phyloP scores from a whole-genome alignment of 495 filamentous ascomycete species.

The Penicillium simplicissimum region DNA sequence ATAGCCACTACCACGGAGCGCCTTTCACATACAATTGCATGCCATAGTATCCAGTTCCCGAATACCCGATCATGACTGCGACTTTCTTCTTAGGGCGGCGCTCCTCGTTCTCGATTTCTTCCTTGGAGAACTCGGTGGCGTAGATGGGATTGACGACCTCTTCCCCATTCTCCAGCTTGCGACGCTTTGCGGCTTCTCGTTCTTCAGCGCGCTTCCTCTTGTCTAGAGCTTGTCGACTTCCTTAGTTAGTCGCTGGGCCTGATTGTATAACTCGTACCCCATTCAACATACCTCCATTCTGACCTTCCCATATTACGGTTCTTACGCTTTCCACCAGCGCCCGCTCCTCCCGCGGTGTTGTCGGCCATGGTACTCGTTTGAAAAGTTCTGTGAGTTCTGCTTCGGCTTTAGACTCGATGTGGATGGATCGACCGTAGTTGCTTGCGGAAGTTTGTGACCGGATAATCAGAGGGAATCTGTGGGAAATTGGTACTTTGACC shows the following conservation, averaged over 20 bases:
- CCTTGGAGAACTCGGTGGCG: constrained; percentile 61
- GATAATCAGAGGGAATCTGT: not conserved
- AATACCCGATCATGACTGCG: constrained; percentile 91
- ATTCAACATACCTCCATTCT: constrained; percentile 59
- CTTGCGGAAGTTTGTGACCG: not conserved
- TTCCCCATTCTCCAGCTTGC: constrained; percentile 52
- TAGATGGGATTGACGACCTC: constrained; percentile 43
- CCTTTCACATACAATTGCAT: constrained; percentile 71
- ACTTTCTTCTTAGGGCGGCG: constrained; percentile 93
- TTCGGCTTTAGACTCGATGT: constrained; percentile 13
- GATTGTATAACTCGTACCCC: not conserved
- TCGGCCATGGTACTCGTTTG: constrained; percentile 40
- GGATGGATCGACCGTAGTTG: constrained; percentile 7
- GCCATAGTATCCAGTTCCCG: constrained; percentile 94
- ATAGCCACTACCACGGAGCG: not conserved
- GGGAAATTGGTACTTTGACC: not conserved
- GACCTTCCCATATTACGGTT: constrained; percentile 66
- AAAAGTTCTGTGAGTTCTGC: constrained; percentile 27
- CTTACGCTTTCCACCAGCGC: constrained; percentile 52
- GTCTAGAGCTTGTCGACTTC: constrained; percentile 62
- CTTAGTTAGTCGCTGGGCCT: constrained; percentile 55
- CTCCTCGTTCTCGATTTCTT: constrained; percentile 82
- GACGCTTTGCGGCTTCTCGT: constrained; percentile 59
- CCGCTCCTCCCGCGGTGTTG: constrained; percentile 38
- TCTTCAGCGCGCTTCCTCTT: constrained; percentile 62